These are phyloP conservation scores for Aquilaria yunnanensis DNA, from an alignment of 345 rosid species.

Conservation along the genomic window DNA sequence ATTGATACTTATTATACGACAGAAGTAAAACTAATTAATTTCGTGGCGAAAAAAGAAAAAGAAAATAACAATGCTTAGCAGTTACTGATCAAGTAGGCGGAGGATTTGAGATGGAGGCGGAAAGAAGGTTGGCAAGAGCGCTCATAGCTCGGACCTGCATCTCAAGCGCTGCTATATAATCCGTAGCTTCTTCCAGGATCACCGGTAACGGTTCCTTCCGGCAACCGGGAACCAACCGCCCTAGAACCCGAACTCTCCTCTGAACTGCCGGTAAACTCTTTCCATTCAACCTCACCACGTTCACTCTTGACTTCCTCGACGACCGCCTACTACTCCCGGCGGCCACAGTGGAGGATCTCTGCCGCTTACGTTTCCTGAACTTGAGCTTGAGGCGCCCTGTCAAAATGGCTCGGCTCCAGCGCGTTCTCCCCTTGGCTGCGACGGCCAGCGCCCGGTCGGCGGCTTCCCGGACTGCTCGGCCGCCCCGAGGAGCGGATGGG, in stretches of 20 bases:
- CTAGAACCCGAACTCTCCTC: constrained; percentile 55
- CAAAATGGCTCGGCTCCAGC: constrained; percentile 87
- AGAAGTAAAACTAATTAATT: too few species aligned
- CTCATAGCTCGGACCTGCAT: constrained; percentile 89
- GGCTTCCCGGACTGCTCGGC: constrained; percentile 63
- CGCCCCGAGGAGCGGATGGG: constrained; percentile 37
- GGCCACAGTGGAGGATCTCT: constrained; percentile 19
- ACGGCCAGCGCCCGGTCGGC: constrained; percentile 72
- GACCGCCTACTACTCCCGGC: constrained; percentile 20
- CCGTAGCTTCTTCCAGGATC: constrained; percentile 77
- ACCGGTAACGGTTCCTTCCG: constrained; percentile 74
- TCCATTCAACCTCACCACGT: constrained; percentile 46
- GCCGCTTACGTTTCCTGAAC: constrained; percentile 60
- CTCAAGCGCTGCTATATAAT: constrained; percentile 88
- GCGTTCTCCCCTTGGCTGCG: constrained; percentile 65
- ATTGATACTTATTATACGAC: too few species aligned
- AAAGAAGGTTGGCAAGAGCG: constrained; percentile 55
- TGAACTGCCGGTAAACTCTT: constrained; percentile 66
- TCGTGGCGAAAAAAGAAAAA: too few species aligned
- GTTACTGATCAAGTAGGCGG: background rate
- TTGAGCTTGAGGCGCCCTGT: constrained; percentile 51
- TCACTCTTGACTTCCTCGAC: constrained; percentile 52
- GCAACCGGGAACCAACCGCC: constrained; percentile 93
- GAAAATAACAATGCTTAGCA: too few species aligned
- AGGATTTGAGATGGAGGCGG: constrained; percentile 23